These are phyloP conservation scores for Fragaria vesca DNA, from an alignment of 306 rosid species.

Conservation along the genomic window DNA sequence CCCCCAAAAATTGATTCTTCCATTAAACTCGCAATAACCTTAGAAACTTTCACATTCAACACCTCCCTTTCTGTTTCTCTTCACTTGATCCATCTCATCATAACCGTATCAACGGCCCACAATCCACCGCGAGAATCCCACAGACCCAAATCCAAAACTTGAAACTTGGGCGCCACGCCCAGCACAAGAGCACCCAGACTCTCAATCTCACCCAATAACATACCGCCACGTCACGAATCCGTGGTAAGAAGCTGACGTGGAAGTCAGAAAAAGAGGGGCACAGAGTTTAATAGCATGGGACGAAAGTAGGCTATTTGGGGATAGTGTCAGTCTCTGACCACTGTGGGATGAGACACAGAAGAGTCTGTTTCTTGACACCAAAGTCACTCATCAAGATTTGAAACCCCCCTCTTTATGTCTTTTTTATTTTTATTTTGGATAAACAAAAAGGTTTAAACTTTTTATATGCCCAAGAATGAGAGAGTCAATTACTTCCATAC, in stretches of 20 bases:
- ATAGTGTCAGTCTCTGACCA: neutral
- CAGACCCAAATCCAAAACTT: neutral
- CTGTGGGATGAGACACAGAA: neutral
- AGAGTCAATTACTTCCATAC: neutral
- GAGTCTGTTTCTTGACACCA: constrained; percentile 10
- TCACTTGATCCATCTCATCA: neutral
- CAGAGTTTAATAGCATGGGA: neutral
- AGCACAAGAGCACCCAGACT: neutral
- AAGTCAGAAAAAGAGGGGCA: neutral
- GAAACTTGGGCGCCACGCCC: neutral
- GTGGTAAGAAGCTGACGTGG: neutral
- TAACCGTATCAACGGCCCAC: neutral
- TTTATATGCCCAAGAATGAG: neutral
- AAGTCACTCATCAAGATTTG: constrained; percentile 3
- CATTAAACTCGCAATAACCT: neutral
- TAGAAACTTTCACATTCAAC: neutral
- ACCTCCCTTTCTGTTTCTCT: neutral
- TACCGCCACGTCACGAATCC: neutral
- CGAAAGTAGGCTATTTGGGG: neutral
- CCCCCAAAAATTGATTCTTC: neutral
- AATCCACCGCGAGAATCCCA: neutral
- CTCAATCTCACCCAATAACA: no score
- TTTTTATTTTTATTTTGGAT: neutral
- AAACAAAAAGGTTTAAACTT: neutral
- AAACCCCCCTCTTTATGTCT: neutral